phyloP scores from a whole-genome alignment of 176 grass and related monocot genomes.

The Zoysia japonica region DNA sequence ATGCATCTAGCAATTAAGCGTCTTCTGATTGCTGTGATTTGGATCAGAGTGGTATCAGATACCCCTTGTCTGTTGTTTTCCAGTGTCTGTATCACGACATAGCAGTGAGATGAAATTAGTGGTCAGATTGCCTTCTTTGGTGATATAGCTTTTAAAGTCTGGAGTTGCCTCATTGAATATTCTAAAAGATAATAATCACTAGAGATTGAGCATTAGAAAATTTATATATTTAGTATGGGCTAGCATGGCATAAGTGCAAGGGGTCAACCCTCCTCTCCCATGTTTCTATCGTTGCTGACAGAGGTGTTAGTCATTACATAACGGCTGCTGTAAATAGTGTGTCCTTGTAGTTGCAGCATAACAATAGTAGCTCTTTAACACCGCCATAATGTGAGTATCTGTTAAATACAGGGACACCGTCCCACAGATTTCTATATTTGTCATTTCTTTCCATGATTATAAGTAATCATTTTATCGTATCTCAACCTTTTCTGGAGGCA shows the following conservation, averaged over 20 bases:
- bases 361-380: neutral
- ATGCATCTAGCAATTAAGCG: neutral
- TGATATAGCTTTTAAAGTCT: constrained; percentile 9
- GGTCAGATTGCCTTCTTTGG: constrained; percentile 16
- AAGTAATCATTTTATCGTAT: neutral
- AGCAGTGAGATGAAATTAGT: constrained; percentile 19
- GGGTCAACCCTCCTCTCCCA: neutral
- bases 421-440: constrained; percentile 9
- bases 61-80: neutral
- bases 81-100: neutral
- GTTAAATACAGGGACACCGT: neutral
- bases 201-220: neutral
- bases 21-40: neutral
- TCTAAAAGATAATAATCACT: neutral
- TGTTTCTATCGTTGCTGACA: constrained; percentile 14
- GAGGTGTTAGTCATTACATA: neutral
- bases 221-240: neutral
- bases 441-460: constrained; percentile 18
- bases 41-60: neutral
- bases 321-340: neutral
- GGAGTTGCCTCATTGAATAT: neutral
- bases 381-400: neutral
- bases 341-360: constrained; percentile 2
- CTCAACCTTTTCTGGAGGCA: neutral
- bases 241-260: constrained; percentile 1